Evolutionary conservation across 176 grass and related monocot species (phyloP).

Genomic region (bread wheat (Triticum aestivum)): DNA sequence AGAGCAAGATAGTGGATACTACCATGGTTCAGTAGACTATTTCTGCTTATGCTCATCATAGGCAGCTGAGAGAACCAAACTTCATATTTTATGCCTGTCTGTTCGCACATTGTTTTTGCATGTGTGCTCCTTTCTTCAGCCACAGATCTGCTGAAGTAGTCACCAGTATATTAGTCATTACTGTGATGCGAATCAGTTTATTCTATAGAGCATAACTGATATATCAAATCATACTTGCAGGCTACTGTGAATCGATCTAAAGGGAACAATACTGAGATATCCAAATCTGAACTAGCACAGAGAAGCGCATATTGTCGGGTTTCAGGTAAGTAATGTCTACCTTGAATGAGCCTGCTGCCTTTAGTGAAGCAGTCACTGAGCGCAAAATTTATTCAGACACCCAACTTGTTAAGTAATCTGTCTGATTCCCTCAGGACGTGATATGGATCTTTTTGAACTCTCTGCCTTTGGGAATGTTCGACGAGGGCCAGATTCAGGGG

Average conservation of each 20-base stretch:
- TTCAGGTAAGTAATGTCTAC: slow-evolving; percentile 53
- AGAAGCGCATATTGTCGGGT: slow-evolving; percentile 97
- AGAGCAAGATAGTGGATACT: background rate
- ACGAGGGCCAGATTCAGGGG: slow-evolving; percentile 67
- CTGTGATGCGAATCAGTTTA: background rate
- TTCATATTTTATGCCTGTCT: background rate
- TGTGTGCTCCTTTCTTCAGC: slow-evolving; percentile 15
- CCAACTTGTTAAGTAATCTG: slow-evolving; percentile 19
- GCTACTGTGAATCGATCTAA: slow-evolving; percentile 92
- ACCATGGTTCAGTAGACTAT: background rate
- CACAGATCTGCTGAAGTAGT: background rate
- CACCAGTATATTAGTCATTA: background rate
- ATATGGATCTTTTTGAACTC: slow-evolving; percentile 96
- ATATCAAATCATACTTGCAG: slow-evolving; percentile 38
- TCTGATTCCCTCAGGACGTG: slow-evolving; percentile 55
- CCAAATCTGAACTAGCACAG: slow-evolving; percentile 83
- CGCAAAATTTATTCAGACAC: slow-evolving; percentile 1
- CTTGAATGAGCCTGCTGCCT: background rate
- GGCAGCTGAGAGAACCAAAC: background rate
- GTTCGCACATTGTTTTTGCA: background rate
- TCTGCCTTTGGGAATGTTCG: slow-evolving; percentile 89
- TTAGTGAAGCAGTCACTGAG: background rate
- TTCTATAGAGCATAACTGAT: background rate
- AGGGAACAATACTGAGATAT: slow-evolving; percentile 90
- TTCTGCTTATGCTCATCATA: background rate